Evolutionary conservation across 1,139 yeast species (phyloP), one percentile per base, ranked within the genome.

Genomic region (Yamadazyma atmosphaerica): DNA sequence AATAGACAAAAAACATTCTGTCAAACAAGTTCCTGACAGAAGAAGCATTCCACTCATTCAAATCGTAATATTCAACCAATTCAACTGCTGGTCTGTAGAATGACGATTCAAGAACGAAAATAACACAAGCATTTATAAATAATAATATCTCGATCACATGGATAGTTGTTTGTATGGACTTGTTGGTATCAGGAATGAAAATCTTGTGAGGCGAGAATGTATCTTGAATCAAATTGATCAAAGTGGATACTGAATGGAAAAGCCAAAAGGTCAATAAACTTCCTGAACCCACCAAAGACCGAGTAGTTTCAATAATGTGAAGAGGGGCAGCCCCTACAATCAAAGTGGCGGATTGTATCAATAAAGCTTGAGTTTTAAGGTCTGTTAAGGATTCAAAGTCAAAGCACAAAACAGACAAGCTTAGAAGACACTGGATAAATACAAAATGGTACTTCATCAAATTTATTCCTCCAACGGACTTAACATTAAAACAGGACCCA

Each of bases 11-110:
- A 2, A 56, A 42, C 23, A 61, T 38, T 25, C 57, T 54, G 8
- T 55, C 41, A 36, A 58, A 52, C 35, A 63, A 37, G 43, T 58
- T 56, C 30, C 56, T 52, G 5, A 54, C 58, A 17, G 62, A 45
- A 17, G 45, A 42, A 5, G 43, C 38, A 36, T 56, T 59, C 68
- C 71, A 63, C 17, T 47, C 63, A 39, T 58, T 64, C 41, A 66
- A 56, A 19, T 61, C 58, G 39, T 47, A 76, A 45, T 64, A 66
- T 5, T 68, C 68, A 4, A 52, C 36, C 25, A 79, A 60, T 46
- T 76, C 79, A 4, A 55, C 52, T 4, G 75, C 68, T 3, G 84
- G 82, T 11, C 52, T 45, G 49, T 68, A 80, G 30, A 49, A 52
- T 17, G 48, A 49, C 4, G 60, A 45, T 44, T 77, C 77, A 23